Evolutionary conservation across 805 yeast genomes (phyloP).

Genomic region (Monosporozyma servazzii): DNA sequence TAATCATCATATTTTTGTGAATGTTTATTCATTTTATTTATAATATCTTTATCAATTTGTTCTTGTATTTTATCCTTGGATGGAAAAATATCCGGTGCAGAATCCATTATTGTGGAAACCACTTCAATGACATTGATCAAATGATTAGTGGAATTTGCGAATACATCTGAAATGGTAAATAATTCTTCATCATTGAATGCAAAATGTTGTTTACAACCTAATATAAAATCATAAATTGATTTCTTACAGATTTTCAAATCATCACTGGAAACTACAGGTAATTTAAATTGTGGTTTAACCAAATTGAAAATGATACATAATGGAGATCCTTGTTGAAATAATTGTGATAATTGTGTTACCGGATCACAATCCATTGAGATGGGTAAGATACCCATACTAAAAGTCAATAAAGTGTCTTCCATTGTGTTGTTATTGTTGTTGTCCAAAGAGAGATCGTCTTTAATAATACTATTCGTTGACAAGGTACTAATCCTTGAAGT

Average conservation of each 20-base stretch:
- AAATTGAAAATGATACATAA: constrained; percentile 76
- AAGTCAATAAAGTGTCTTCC: constrained; percentile 40
- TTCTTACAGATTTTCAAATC: constrained; percentile 80
- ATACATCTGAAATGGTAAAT: constrained; percentile 85
- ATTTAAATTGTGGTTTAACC: constrained; percentile 48
- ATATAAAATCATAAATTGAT: constrained; percentile 80
- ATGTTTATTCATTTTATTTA: constrained; percentile 10
- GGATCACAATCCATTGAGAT: constrained; percentile 77
- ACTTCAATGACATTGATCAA: constrained; percentile 66
- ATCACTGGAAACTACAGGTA: constrained; percentile 61
- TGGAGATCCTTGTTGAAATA: constrained; percentile 89
- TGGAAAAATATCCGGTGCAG: constrained; percentile 38
- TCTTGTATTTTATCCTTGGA: constrained; percentile 24
- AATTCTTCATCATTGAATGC: constrained; percentile 70
- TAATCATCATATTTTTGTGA: constrained; percentile 26
- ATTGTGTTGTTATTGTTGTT: constrained; percentile 11
- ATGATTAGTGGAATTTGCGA: constrained; percentile 71
- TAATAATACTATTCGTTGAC: constrained; percentile 29
- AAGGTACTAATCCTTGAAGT: constrained; percentile 27
- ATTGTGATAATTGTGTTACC: constrained; percentile 79
- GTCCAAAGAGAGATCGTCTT: constrained; percentile 24
- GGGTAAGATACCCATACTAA: constrained; percentile 69
- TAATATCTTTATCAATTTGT: constrained; percentile 17
- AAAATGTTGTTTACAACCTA: constrained; percentile 73
- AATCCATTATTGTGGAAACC: constrained; percentile 53